These are phyloP conservation scores for Daedalea quercina DNA, from an alignment of 768 basidiomycete genomes.

Conservation along the genomic window DNA sequence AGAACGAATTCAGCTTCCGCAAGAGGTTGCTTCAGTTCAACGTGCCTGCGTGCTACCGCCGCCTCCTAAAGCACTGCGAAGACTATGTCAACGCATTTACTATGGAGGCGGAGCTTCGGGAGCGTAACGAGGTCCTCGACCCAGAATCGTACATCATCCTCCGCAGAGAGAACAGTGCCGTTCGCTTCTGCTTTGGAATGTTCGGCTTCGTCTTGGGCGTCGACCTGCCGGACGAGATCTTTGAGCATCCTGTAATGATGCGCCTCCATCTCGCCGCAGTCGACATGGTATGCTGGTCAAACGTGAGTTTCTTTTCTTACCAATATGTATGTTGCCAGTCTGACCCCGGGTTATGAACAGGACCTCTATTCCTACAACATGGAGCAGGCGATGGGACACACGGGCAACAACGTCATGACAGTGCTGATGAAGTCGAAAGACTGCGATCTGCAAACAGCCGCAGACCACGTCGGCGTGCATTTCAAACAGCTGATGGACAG, in stretches of 20 bases:
- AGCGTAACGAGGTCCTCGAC: slow-evolving; percentile 14
- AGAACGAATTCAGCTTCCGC: slow-evolving; percentile 38
- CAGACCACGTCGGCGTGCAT: slow-evolving; percentile 16
- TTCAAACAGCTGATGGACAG: slow-evolving; percentile 9
- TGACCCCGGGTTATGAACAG: slow-evolving; percentile 3
- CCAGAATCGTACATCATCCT: slow-evolving; percentile 16
- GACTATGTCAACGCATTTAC: slow-evolving; percentile 38
- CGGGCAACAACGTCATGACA: slow-evolving; percentile 21
- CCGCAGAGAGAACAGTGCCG: slow-evolving; percentile 22
- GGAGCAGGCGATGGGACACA: slow-evolving; percentile 24
- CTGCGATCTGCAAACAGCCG: slow-evolving; percentile 19
- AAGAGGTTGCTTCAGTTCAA: slow-evolving; percentile 29
- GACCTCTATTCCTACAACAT: slow-evolving; percentile 28
- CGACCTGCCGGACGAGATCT: slow-evolving; percentile 22
- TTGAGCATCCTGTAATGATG: slow-evolving; percentile 15
- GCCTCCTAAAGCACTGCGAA: slow-evolving; percentile 3
- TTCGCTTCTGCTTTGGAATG: slow-evolving; percentile 18
- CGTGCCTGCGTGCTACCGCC: slow-evolving; percentile 3
- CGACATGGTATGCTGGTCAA: slow-evolving; percentile 22
- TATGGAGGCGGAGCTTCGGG: slow-evolving; percentile 19
- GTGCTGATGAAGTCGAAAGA: slow-evolving; percentile 21
- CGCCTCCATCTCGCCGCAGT: slow-evolving; percentile 14
- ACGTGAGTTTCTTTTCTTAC: slow-evolving; percentile 10
- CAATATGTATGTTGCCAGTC: neutral
- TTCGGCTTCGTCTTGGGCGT: slow-evolving; percentile 19